Evolutionary conservation across 106 monocot species (phyloP).

Genomic region (Agapanthus africanus): DNA sequence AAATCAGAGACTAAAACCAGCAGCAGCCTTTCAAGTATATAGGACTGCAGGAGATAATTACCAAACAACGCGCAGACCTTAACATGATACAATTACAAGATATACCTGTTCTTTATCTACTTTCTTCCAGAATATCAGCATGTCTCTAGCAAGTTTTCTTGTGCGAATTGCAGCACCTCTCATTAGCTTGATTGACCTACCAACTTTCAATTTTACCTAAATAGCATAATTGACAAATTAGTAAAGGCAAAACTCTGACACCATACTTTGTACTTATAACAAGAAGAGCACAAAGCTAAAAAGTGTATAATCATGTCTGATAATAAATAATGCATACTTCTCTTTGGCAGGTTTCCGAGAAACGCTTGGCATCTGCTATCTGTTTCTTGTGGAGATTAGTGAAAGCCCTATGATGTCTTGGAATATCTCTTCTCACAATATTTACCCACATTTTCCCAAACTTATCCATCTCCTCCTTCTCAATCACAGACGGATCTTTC

Average conservation of each 20-base stretch:
- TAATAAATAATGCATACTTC: slow-evolving; percentile 41
- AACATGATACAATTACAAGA: background rate
- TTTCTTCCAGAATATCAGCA: slow-evolving; percentile 85
- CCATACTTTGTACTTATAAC: background rate
- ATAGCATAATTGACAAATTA: slow-evolving; percentile 12
- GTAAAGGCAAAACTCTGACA: slow-evolving; percentile 1
- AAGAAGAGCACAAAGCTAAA: background rate
- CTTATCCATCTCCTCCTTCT: slow-evolving; percentile 84
- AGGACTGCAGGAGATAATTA: background rate
- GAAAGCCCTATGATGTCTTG: slow-evolving; percentile 69
- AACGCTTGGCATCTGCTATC: slow-evolving; percentile 72
- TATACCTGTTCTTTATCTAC: slow-evolving; percentile 92
- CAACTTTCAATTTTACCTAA: slow-evolving; percentile 87
- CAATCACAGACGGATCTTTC: slow-evolving; percentile 85
- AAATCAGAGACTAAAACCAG: background rate
- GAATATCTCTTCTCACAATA: slow-evolving; percentile 76
- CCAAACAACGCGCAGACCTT: background rate
- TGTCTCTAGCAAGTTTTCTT: slow-evolving; percentile 74
- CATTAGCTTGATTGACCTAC: slow-evolving; percentile 82
- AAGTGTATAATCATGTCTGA: background rate
- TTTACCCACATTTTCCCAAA: slow-evolving; percentile 69
- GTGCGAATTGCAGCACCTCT: slow-evolving; percentile 73
- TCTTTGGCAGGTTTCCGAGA: slow-evolving; percentile 79
- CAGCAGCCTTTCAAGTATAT: slow-evolving; percentile 1
- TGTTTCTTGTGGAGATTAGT: slow-evolving; percentile 64